These are phyloP conservation scores for Pestalotiopsis sp. DNA, from an alignment of 2,329 filamentous ascomycete species.

Conservation along the genomic window DNA sequence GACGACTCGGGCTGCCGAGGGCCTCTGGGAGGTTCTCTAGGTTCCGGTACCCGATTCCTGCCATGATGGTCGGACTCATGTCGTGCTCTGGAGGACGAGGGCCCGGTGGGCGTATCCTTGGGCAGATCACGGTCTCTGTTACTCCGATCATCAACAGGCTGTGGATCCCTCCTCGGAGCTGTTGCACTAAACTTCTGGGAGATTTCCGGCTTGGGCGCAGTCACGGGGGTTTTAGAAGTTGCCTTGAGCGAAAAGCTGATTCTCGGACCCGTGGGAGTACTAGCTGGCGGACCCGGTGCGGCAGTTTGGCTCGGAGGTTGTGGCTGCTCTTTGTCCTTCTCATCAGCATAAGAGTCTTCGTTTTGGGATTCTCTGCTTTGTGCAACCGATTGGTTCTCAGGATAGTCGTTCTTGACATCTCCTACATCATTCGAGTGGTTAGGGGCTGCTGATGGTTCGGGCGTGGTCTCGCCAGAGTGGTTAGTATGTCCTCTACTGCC, in stretches of 20 bases:
- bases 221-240: slow-evolving; percentile 59
- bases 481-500: slow-evolving; percentile 25
- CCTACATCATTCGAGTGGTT: slow-evolving; percentile 27
- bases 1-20: slow-evolving; percentile 9
- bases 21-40: background rate
- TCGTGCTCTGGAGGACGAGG: slow-evolving; percentile 33
- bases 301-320: slow-evolving; percentile 57
- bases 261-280: slow-evolving; percentile 57
- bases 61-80: slow-evolving; percentile 29
- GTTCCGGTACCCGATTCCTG: slow-evolving; percentile 21
- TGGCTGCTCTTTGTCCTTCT: slow-evolving; percentile 52
- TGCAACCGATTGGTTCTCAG: background rate
- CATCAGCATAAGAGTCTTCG: slow-evolving; percentile 61
- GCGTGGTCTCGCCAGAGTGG: slow-evolving; percentile 33
- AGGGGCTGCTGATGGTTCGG: slow-evolving; percentile 28
- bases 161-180: slow-evolving; percentile 49
- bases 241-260: slow-evolving; percentile 95
- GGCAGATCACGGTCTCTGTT: slow-evolving; percentile 19
- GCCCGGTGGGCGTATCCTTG: slow-evolving; percentile 22
- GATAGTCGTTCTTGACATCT: slow-evolving; percentile 19
- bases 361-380: background rate
- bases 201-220: slow-evolving; percentile 66
- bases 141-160: slow-evolving; percentile 37
- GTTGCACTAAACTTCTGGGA: slow-evolving; percentile 70
- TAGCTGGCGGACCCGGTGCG: slow-evolving; percentile 51